phyloP scores from a whole-genome alignment of 192 early-diverging fungal species.

The Cetraspora pellucida region DNA sequence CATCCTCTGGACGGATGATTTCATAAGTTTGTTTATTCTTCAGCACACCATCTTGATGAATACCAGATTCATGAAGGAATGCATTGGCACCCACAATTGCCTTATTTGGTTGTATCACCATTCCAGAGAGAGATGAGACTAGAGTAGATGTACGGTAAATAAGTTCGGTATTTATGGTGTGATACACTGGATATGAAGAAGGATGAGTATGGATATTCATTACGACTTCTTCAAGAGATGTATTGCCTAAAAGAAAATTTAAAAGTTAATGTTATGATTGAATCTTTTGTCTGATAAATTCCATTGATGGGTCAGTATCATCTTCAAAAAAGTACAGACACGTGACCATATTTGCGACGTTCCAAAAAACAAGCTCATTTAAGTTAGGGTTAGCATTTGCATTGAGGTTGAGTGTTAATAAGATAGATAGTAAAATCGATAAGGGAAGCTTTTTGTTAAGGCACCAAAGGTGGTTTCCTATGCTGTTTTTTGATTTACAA shows the following conservation, averaged over 20 bases:
- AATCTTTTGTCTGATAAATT: too few species aligned
- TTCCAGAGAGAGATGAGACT: slow-evolving; percentile 86
- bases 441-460: too few species aligned
- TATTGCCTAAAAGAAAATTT: slow-evolving; percentile 74
- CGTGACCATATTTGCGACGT: too few species aligned
- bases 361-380: too few species aligned
- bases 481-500: too few species aligned
- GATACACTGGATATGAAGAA: slow-evolving; percentile 82
- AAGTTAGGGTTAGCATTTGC: too few species aligned
- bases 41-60: slow-evolving; percentile 97
- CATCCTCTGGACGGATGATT: slow-evolving; percentile 91
- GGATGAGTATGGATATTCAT: slow-evolving; percentile 96
- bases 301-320: too few species aligned
- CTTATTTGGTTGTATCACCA: slow-evolving; percentile 98
- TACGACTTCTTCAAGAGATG: slow-evolving; percentile 92
- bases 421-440: too few species aligned
- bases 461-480: too few species aligned
- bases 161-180: slow-evolving; percentile 86
- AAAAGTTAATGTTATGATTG: background rate
- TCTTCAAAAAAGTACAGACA: too few species aligned
- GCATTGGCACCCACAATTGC: slow-evolving; percentile 97
- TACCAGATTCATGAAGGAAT: slow-evolving; percentile 96
- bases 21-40: slow-evolving; percentile 97
- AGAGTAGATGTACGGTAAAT: slow-evolving; percentile 88
- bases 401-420: too few species aligned